phyloP scores from a whole-genome alignment of 768 basidiomycete genomes.

The Tephrocybe sp. region DNA sequence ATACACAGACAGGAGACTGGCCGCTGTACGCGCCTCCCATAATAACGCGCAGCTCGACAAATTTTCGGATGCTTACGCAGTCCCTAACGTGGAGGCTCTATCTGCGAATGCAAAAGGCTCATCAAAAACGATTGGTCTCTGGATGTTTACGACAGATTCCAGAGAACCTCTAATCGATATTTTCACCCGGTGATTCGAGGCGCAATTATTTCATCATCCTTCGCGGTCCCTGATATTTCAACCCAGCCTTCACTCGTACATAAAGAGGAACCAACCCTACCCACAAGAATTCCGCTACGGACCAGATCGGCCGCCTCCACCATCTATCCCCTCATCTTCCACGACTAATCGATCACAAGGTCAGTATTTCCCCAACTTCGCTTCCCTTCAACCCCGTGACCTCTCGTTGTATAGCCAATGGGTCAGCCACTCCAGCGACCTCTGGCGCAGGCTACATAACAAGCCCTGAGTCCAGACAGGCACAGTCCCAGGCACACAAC shows the following conservation, averaged over 20 bases:
- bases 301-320: conserved; percentile 64
- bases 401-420: conserved; percentile 8
- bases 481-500: conserved; percentile 11
- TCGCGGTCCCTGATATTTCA: conserved; percentile 5
- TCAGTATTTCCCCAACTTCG: conserved; percentile 9
- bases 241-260: conserved; percentile 58
- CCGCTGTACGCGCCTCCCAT: conserved; percentile 30
- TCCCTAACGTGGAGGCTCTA: conserved; percentile 45
- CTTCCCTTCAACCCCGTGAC: not conserved
- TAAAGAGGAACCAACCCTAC: conserved; percentile 66
- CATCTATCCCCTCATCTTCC: conserved; percentile 43
- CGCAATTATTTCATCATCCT: conserved; percentile 2
- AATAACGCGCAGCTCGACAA: conserved; percentile 37
- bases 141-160: conserved; percentile 71
- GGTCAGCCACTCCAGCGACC: not conserved
- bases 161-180: conserved; percentile 67
- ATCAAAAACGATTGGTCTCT: conserved; percentile 64
- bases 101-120: conserved; percentile 54
- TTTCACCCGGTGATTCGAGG: conserved; percentile 14
- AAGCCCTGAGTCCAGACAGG: not conserved
- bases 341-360: conserved; percentile 22
- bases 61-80: conserved; percentile 50
- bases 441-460: conserved; percentile 6
- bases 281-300: conserved; percentile 74
- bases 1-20: conserved; percentile 54